Percentiles rank a stretch among this genome's conserved stretches.
phyloP scores from a whole-genome alignment of 1,284 basidiomycete genomes.

The Coniferiporia weirii region DNA sequence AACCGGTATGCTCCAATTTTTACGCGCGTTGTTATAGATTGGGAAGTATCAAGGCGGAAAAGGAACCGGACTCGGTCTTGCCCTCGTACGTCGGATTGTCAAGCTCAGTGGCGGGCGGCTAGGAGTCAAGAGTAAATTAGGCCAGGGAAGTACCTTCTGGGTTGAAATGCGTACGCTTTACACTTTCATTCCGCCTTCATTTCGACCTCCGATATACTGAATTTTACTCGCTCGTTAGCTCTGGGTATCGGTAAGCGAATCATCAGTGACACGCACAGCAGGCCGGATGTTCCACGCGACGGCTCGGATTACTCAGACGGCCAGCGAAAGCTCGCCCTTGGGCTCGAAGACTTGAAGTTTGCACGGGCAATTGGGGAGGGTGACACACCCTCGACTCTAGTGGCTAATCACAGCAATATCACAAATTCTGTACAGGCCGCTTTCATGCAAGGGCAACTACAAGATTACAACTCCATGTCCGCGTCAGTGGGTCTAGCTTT shows the following conservation, averaged over 20 bases:
- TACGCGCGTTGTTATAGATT: constrained; percentile 11
- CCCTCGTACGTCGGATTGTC: constrained; percentile 47
- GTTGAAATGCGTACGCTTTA: constrained; percentile 34
- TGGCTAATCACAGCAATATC: background rate
- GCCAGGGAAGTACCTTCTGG: constrained; percentile 37
- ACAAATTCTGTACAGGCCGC: background rate
- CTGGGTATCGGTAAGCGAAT: constrained; percentile 22
- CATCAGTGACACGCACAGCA: background rate
- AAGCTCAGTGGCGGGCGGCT: constrained; percentile 43
- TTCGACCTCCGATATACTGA: background rate
- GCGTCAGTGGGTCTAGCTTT: background rate
- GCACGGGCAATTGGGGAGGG: constrained; percentile 13
- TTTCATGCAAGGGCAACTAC: background rate
- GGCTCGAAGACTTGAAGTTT: constrained; percentile 15
- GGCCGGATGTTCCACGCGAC: constrained; percentile 11
- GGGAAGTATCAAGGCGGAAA: constrained; percentile 31
- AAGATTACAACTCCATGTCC: background rate
- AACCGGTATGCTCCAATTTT: too few species aligned
- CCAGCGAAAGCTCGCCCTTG: constrained; percentile 10
- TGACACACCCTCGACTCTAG: constrained; percentile 13
- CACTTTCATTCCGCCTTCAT: background rate
- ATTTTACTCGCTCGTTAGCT: background rate
- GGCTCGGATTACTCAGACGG: constrained; percentile 16
- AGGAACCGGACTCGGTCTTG: constrained; percentile 45
- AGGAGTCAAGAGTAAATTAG: constrained; percentile 31